Percentiles rank a stretch among this genome's conserved stretches.
Evolutionary conservation across 257 asterid genomes (phyloP).

Genomic region (Ballota nigra): DNA sequence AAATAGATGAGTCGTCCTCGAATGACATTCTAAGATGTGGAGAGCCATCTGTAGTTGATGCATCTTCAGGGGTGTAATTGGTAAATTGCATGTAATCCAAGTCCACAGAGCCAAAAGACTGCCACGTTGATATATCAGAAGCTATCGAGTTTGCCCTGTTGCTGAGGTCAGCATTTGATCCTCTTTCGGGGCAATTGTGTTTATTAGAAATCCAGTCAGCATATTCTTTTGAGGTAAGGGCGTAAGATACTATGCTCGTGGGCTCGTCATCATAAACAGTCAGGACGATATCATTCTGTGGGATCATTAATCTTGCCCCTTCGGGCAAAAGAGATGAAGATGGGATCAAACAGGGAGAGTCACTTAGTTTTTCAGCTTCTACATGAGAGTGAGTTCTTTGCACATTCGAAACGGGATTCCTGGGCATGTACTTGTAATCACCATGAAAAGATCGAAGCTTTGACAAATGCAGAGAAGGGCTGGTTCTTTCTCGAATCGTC

Average conservation of each 20-base stretch:
- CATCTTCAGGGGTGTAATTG: neutral
- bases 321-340: neutral
- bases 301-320: conserved; percentile 1
- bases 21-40: neutral
- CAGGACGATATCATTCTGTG: neutral
- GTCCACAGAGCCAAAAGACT: neutral
- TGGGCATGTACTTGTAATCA: neutral
- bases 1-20: neutral
- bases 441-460: neutral
- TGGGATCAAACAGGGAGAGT: neutral
- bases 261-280: neutral
- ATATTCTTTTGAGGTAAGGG: neutral
- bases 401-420: neutral
- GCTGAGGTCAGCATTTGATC: neutral
- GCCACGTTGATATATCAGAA: neutral
- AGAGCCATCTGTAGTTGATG: neutral
- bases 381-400: neutral
- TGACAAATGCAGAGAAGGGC: neutral
- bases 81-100: neutral
- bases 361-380: neutral
- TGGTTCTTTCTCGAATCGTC: neutral
- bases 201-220: neutral
- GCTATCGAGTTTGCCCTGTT: neutral
- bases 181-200: neutral
- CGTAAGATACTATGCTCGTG: neutral